These are phyloP conservation scores for Remersonia thermophila DNA, from an alignment of 2,329 filamentous ascomycete genomes.

Conservation along the genomic window DNA sequence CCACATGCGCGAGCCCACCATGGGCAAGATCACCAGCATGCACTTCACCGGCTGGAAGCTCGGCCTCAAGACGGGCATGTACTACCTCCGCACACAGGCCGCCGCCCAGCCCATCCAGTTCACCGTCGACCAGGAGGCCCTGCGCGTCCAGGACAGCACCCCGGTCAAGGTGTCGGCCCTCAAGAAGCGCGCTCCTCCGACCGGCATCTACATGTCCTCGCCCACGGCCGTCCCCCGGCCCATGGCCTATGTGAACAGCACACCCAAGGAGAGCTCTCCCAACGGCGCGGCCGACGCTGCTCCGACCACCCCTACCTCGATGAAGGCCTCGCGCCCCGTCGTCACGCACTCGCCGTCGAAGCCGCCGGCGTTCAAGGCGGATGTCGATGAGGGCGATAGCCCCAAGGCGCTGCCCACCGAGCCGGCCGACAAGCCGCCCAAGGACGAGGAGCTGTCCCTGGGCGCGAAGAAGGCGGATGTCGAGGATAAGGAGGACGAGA, in stretches of 20 bases:
- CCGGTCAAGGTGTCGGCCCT: constrained; percentile 48
- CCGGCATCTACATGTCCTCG: constrained; percentile 44
- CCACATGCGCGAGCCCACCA: constrained; percentile 97
- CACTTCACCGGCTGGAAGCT: constrained; percentile 99
- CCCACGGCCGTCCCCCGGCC: constrained; percentile 53
- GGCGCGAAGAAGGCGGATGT: constrained; percentile 46
- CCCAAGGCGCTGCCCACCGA: constrained; percentile 68
- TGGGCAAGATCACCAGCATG: constrained; percentile 99
- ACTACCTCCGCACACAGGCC: constrained; percentile 97
- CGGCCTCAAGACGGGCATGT: constrained; percentile 99
- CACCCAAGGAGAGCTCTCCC: constrained; percentile 35
- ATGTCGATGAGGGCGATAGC: constrained; percentile 63
- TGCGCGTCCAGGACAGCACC: constrained; percentile 76
- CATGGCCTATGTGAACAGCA: constrained; percentile 37
- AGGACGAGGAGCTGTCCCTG: constrained; percentile 53
- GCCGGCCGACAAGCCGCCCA: constrained; percentile 43
- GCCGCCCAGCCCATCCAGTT: constrained; percentile 96
- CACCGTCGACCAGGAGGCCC: constrained; percentile 92
- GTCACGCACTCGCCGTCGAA: constrained; percentile 50
- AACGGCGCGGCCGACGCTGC: constrained; percentile 27
- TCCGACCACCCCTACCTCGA: constrained; percentile 48
- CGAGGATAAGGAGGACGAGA: constrained; percentile 62
- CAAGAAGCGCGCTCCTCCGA: constrained; percentile 58
- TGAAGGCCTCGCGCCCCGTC: constrained; percentile 34
- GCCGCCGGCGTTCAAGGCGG: constrained; percentile 61